Base-by-base conservation (phyloP, 495 filamentous ascomycete genomes). In the Pseudoneurospora amorphoporcata region DNA sequence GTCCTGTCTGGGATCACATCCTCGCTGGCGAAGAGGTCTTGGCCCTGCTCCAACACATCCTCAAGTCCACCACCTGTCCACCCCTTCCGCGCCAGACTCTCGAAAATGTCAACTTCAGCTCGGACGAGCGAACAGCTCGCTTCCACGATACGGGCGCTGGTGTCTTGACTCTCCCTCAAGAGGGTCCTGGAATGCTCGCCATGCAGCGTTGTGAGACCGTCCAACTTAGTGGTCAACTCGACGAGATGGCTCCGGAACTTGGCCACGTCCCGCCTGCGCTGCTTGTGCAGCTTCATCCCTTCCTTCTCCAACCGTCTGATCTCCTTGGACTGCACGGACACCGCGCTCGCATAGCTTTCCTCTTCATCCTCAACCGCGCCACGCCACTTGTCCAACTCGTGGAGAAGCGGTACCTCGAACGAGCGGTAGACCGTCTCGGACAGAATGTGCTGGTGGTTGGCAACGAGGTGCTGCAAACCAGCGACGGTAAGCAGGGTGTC, bases 21-120 rank as follows among this genome's bases (percentile, higher is more conserved):
- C 47, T 87, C 86, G 58, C 79, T 82, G 23, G 87, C 87, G 73
- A 90, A 90, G 16, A 89, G 80, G 76, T 90, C 88, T 65, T 82
- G 79, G n/a, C 87, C 88, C 74, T 83, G 85, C 72, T 90, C 87
- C 23, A 90, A 78, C 29, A 90, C 73, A 38, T 90, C 88, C 45
- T 90, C 88, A 29, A 90, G 77, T 0, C 88, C 88, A 38, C 88
- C 88, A 10, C 88, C 89, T 35, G 83, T 86, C 88, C 88, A 90
- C 4, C 88, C 88, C 72, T 90, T 90, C 69, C 87, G 78, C 53
- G 88, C 88, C 71, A 90, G 76, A 29, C 86, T 84, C 79, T 90
- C 88, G 75, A 90, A 90, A 68, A 90, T 90, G 72, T 90, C 88
- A 8, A 90, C 84, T 79, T 90, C 88, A 61, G 88, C 88, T 29